These are phyloP conservation scores for Centaurea solstitialis DNA, from an alignment of 129 eudicot genomes.

Conservation along the genomic window DNA sequence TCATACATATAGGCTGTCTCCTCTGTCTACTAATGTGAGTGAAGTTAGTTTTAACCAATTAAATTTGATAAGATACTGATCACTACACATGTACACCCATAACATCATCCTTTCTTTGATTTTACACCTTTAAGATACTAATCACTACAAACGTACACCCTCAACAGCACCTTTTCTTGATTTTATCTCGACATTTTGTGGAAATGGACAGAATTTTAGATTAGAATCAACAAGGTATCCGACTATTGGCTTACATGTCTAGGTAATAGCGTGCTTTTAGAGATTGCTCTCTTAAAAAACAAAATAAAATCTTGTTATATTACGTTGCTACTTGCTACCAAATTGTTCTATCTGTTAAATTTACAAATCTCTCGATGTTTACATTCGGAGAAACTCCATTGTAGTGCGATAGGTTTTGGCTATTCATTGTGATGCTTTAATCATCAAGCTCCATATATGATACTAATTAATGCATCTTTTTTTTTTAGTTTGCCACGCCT, in stretches of 20 bases:
- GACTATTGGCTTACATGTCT: background rate
- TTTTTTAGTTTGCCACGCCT: background rate
- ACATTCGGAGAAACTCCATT: background rate
- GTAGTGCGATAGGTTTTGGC: background rate
- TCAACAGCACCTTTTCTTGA: too few species aligned
- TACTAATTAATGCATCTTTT: background rate
- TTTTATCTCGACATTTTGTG: too few species aligned
- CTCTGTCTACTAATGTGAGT: too few species aligned
- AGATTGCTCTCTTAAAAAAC: background rate
- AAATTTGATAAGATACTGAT: too few species aligned
- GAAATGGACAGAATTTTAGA: background rate
- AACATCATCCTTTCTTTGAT: too few species aligned
- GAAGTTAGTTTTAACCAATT: too few species aligned
- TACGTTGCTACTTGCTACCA: background rate
- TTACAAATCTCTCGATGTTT: background rate
- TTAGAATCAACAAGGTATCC: background rate
- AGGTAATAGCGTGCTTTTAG: background rate
- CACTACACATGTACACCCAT: too few species aligned
- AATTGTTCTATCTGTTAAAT: background rate
- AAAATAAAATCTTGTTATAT: too few species aligned
- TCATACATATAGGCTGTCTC: too few species aligned
- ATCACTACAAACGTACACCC: too few species aligned
- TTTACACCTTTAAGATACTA: too few species aligned
- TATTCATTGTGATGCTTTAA: conserved; percentile 5
- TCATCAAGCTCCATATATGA: background rate